Evolutionary conservation across 306 rosid species (phyloP).

Genomic region (Hippophae rhamnoides): DNA sequence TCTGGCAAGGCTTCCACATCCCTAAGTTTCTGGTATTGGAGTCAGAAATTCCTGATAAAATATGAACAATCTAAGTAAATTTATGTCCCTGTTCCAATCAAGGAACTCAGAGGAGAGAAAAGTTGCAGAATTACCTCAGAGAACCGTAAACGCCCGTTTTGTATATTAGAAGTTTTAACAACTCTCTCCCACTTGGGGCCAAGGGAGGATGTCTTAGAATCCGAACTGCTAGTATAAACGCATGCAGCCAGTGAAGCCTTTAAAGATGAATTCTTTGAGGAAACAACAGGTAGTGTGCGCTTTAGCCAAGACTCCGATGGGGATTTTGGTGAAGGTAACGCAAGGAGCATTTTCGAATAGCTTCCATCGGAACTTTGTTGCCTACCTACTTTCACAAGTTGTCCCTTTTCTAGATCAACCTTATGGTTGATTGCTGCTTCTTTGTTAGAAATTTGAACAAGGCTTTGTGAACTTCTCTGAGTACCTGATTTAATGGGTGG

Average conservation of each 20-base stretch:
- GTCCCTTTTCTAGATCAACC: conserved; percentile 30
- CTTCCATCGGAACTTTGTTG: conserved; percentile 16
- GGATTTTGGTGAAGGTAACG: conserved; percentile 65
- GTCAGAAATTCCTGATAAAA: conserved; percentile 48
- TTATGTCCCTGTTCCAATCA: conserved; percentile 1
- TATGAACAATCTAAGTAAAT: conserved; percentile 9
- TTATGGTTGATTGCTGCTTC: conserved; percentile 13
- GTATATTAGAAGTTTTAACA: conserved; percentile 40
- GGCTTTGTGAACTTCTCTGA: conserved; percentile 13
- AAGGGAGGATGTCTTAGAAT: conserved; percentile 15
- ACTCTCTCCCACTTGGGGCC: conserved; percentile 43
- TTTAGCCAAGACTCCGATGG: conserved; percentile 96
- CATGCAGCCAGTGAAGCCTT: conserved; percentile 28
- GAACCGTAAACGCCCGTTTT: conserved; percentile 34
- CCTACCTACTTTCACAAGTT: conserved; percentile 11
- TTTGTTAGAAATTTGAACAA: conserved; percentile 18
- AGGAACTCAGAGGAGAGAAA: conserved; percentile 14
- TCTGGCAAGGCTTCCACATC: conserved; percentile 16
- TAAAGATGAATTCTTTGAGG: conserved; percentile 36
- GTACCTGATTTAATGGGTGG: conserved; percentile 12
- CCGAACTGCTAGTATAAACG: conserved; percentile 15
- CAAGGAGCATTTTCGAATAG: conserved; percentile 29
- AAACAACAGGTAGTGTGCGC: conserved; percentile 56
- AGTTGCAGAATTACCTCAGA: conserved; percentile 44
- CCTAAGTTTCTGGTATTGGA: conserved; percentile 62